Percentiles rank a stretch among this genome's conserved stretches.
phyloP scores from a whole-genome alignment of 371 early-diverging fungal species.

The Mortierella sp. region DNA sequence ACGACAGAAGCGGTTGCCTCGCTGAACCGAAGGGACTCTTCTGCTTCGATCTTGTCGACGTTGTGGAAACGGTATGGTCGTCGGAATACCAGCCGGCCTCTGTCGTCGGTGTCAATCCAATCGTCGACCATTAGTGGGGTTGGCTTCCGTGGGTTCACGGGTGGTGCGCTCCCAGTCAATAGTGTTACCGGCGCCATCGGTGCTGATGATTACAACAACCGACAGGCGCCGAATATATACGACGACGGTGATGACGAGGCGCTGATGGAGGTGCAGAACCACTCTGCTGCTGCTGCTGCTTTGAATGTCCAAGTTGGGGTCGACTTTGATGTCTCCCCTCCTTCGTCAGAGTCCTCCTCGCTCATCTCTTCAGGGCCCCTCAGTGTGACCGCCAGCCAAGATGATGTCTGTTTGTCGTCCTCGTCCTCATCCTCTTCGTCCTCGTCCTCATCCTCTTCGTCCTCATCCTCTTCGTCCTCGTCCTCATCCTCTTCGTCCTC shows the following conservation, averaged over 20 bases:
- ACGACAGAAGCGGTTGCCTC: background rate
- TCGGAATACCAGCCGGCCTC: background rate
- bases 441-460: no score
- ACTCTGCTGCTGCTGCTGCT: no score
- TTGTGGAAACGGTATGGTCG: slow-evolving; percentile 16
- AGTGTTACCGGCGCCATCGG: background rate
- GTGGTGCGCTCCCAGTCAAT: background rate
- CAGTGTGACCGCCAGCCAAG: no score
- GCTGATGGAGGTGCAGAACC: background rate
- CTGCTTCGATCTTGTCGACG: background rate
- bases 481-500: no score
- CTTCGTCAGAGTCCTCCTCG: no score
- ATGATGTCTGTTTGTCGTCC: no score
- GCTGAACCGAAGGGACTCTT: slow-evolving; percentile 6
- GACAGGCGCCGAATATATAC: background rate
- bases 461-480: no score
- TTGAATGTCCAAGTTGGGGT: no score
- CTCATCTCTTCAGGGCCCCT: no score
- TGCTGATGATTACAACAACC: background rate
- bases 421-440: no score
- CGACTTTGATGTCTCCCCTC: no score
- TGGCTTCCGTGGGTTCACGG: background rate
- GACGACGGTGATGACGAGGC: background rate
- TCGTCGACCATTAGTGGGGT: slow-evolving; percentile 5
- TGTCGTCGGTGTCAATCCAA: background rate